Base-by-base conservation (phyloP, 2,329 filamentous ascomycete species). In the Aspergillus tamarii region DNA sequence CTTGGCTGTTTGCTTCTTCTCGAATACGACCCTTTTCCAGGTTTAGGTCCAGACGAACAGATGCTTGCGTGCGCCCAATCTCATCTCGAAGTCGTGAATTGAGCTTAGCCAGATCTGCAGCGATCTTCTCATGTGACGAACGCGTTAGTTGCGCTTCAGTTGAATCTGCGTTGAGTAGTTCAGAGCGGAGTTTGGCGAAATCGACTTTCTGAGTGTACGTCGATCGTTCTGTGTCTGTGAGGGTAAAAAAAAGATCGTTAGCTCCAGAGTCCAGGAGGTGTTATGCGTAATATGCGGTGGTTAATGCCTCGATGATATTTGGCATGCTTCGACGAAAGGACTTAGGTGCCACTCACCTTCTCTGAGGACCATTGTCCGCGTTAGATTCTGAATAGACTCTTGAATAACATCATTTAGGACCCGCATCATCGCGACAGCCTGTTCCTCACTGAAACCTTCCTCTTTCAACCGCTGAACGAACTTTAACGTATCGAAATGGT, bases 361-460 rank as follows among this genome's bases (percentile, higher is more conserved):
- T 74, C 94, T 92, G 54, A 97, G 87, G 48, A 99, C 95, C 95
- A 99, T 99, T 19, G 94, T 98, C 67, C 94, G 89, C 0, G 94
- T 98, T 57, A 99, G 86, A 79, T 98, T 98, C 78, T 97, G 94
- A 71, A 99, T 98, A 76, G 92, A 96, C 81, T 99, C 95, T 77
- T 98, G 92, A 69, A 99, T 97, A 11, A 98, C 94, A 77, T 98
- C 94, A 79, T 93, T 94, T 45, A 99, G 84, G 8, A 98, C 92
- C 76, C 92, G 92, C 95, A 99, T 98, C 91, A 97, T 95, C n/a
- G 95, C 94, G 30, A 93, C 93, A 2, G 94, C 90, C 80, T 99
- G 95, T 70, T 94, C 91, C 78, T 98, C 94, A 28, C 93, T 97
- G 78, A 98, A 97, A 0, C 95, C 95, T 77, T 99, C 95, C 69